Conservation (phyloP, 2,329 filamentous ascomycete genomes). For the Thermomyces lanuginosus region DNA sequence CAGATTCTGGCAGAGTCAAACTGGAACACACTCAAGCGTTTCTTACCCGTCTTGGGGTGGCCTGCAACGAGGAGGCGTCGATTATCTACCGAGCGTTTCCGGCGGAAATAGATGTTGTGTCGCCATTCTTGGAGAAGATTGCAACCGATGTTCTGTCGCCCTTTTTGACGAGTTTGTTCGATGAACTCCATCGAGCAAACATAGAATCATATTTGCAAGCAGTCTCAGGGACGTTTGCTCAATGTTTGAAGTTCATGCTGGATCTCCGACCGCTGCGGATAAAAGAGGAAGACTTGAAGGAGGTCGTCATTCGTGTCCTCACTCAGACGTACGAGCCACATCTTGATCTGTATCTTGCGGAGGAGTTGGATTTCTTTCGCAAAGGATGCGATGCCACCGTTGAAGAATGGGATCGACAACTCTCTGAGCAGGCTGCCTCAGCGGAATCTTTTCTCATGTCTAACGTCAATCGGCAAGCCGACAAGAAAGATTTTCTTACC, state of each 20-base stretch:
- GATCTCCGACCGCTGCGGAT: constrained; percentile 49
- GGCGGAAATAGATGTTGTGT: constrained; percentile 51
- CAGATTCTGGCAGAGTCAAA: constrained; percentile 49
- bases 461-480: constrained; percentile 82
- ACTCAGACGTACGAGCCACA: constrained; percentile 73
- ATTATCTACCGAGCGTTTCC: constrained; percentile 75
- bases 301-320: constrained; percentile 51
- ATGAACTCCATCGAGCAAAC: constrained; percentile 65
- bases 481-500: constrained; percentile 88
- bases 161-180: constrained; percentile 70
- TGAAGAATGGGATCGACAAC: constrained; percentile 72
- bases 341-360: constrained; percentile 80
- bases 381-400: constrained; percentile 62
- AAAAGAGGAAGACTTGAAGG: constrained; percentile 43
- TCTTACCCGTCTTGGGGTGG: constrained; percentile 55
- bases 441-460: constrained; percentile 93
- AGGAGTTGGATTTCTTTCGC: constrained; percentile 77
- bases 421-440: constrained; percentile 77
- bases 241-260: constrained; percentile 61
- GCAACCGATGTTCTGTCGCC: constrained; percentile 69
- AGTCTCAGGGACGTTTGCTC: constrained; percentile 74
- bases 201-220: constrained; percentile 68
- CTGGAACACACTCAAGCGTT: constrained; percentile 68
- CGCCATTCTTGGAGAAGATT: constrained; percentile 64
- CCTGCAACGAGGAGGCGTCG: constrained; percentile 65